Conservation (phyloP, 371 early-diverging fungal genomes). For the Mortierella sp. region DNA sequence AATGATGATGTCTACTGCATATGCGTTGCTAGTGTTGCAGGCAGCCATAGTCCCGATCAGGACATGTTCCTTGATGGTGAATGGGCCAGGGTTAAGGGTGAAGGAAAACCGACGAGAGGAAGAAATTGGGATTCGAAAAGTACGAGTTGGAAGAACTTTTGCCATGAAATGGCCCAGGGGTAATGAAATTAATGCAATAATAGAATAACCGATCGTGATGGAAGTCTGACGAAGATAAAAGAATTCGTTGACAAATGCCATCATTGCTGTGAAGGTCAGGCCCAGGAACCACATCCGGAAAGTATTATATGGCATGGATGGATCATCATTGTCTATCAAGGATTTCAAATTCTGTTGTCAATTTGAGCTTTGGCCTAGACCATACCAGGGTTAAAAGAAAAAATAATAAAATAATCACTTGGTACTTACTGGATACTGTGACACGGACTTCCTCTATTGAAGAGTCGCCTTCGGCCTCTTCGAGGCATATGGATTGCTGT, state of each 20-base stretch:
- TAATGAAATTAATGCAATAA: conserved; percentile 69
- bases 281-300: conserved; percentile 82
- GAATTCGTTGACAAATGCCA: conserved; percentile 81
- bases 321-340: conserved; percentile 66
- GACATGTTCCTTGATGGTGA: conserved; percentile 83
- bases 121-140: conserved; percentile 61
- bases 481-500: conserved; percentile 14
- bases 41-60: conserved; percentile 62
- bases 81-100: conserved; percentile 79
- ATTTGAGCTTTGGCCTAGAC: too few relatives aligned
- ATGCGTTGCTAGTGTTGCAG: conserved; percentile 67
- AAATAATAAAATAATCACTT: neutral
- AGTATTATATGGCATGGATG: conserved; percentile 76
- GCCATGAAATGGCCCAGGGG: conserved; percentile 78
- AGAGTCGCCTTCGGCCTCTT: conserved; percentile 64
- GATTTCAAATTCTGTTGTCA: too few relatives aligned
- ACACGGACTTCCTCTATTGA: conserved; percentile 78
- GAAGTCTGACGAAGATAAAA: conserved; percentile 76
- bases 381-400: neutral
- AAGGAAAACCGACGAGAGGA: conserved; percentile 46
- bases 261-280: conserved; percentile 65
- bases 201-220: conserved; percentile 58
- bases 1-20: conserved; percentile 82
- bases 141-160: conserved; percentile 71
- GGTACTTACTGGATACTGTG: conserved; percentile 32